These are phyloP conservation scores for Phanerochaete sordida DNA, from an alignment of 768 basidiomycete genomes.

Conservation along the genomic window DNA sequence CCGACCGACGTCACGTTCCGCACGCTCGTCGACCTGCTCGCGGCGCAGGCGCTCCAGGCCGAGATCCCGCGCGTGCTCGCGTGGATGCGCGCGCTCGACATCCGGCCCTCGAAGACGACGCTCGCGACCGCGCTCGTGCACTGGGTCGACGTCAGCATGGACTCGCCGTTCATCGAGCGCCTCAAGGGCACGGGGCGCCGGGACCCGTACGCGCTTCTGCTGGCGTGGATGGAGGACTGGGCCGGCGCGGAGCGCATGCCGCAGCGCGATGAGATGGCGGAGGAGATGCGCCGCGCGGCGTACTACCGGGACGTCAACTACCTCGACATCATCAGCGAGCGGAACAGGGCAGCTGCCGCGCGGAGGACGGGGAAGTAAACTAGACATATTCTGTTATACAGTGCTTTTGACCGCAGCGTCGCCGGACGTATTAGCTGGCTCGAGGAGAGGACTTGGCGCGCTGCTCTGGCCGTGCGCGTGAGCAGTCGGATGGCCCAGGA, in stretches of 20 bases:
- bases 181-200: slow-evolving; percentile 30
- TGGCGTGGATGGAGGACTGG: slow-evolving; percentile 57
- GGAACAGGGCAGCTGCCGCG: not conserved
- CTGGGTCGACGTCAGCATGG: slow-evolving; percentile 67
- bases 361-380: not conserved
- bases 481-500: no score
- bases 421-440: no score
- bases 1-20: slow-evolving; percentile 52
- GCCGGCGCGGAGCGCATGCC: slow-evolving; percentile 48
- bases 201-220: slow-evolving; percentile 41
- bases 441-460: no score
- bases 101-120: slow-evolving; percentile 52
- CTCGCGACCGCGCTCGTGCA: slow-evolving; percentile 62
- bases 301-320: slow-evolving; percentile 2
- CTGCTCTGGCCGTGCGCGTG: no score
- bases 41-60: slow-evolving; percentile 39
- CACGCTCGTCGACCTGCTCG: slow-evolving; percentile 60
- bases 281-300: slow-evolving; percentile 6
- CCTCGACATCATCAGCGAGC: not conserved
- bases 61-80: slow-evolving; percentile 67
- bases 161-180: slow-evolving; percentile 54
- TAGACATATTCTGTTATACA: not conserved
- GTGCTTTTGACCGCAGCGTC: no score
- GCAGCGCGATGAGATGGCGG: slow-evolving; percentile 32
- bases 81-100: slow-evolving; percentile 66